Conservation (phyloP, 805 yeast genomes). For the Kodamaea neixiangensis region DNA sequence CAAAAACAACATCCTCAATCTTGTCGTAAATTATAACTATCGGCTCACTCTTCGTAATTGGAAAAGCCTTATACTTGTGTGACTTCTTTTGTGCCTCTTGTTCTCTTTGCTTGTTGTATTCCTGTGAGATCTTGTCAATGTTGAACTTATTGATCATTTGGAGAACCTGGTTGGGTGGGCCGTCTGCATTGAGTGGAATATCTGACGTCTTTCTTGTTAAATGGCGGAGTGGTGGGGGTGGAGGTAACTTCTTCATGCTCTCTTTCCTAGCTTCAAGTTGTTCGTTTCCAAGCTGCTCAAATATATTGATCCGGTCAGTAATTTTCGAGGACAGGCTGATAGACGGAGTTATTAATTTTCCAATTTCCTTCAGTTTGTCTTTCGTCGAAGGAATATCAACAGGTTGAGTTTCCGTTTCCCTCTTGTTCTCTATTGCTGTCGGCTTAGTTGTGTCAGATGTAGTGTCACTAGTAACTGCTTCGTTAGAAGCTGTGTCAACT, state of each 20-base stretch:
- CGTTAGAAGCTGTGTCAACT: not conserved
- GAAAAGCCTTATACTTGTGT: conserved; percentile 64
- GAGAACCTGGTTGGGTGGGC: conserved; percentile 45
- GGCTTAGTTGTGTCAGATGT: no score
- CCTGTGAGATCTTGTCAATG: conserved; percentile 76
- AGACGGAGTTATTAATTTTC: conserved; percentile 22
- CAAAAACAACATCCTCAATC: conserved; percentile 83
- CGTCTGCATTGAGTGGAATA: conserved; percentile 2
- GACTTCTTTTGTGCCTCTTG: conserved; percentile 64
- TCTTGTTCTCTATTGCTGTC: no score
- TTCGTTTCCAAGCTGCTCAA: conserved; percentile 19
- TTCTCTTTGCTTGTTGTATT: conserved; percentile 86
- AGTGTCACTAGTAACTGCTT: no score
- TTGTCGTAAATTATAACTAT: conserved; percentile 88
- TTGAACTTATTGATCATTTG: conserved; percentile 73
- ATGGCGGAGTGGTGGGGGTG: conserved; percentile 18
- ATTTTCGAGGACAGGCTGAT: conserved; percentile 26
- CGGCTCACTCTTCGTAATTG: conserved; percentile 76
- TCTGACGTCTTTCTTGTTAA: conserved; percentile 14
- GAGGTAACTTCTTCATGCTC: conserved; percentile 13
- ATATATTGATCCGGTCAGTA: conserved; percentile 16
- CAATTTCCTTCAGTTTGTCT: conserved; percentile 14
- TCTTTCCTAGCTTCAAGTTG: conserved; percentile 11
- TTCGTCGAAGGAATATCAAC: conserved; percentile 8
- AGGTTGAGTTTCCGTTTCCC: not conserved